A percentile compares a stretch with the other conserved stretches of the same genome.
Conservation (phyloP, 2,329 filamentous ascomycete species). For the Teratosphaeria destructans region DNA sequence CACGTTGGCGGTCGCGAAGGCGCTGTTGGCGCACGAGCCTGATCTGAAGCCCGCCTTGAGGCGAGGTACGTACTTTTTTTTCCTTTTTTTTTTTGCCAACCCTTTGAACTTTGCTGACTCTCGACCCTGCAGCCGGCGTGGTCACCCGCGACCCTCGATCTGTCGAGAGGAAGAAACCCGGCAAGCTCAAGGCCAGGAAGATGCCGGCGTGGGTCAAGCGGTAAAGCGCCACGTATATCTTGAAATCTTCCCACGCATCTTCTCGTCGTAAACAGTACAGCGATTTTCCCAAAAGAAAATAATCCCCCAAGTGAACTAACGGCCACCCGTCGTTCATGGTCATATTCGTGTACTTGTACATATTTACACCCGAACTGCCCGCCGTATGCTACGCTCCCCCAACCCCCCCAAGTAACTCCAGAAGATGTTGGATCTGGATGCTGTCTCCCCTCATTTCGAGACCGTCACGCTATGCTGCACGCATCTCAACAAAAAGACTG, state of each 20-base stretch:
- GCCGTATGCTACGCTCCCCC: background rate
- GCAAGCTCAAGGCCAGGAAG: slow-evolving; percentile 93
- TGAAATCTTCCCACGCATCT: background rate
- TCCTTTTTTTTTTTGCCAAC: background rate
- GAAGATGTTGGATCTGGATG: background rate
- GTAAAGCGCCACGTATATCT: slow-evolving; percentile 23
- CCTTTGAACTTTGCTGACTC: slow-evolving; percentile 30
- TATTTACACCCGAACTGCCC: background rate
- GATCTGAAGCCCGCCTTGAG: slow-evolving; percentile 77
- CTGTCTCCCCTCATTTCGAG: background rate
- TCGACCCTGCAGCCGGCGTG: slow-evolving; percentile 62
- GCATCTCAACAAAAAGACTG: background rate
- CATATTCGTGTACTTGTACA: background rate
- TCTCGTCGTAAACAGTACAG: background rate
- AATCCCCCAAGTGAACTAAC: background rate
- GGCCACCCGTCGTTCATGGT: background rate
- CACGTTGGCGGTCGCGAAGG: slow-evolving; percentile 80
- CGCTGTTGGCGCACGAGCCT: slow-evolving; percentile 82
- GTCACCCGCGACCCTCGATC: slow-evolving; percentile 81
- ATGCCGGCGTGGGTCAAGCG: slow-evolving; percentile 96
- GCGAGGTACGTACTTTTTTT: slow-evolving; percentile 57
- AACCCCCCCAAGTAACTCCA: background rate
- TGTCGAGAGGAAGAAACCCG: slow-evolving; percentile 97
- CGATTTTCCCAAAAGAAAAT: background rate
- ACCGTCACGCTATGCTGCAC: background rate